Conservation (phyloP, 805 yeast genomes). For the Candida insectalens region DNA sequence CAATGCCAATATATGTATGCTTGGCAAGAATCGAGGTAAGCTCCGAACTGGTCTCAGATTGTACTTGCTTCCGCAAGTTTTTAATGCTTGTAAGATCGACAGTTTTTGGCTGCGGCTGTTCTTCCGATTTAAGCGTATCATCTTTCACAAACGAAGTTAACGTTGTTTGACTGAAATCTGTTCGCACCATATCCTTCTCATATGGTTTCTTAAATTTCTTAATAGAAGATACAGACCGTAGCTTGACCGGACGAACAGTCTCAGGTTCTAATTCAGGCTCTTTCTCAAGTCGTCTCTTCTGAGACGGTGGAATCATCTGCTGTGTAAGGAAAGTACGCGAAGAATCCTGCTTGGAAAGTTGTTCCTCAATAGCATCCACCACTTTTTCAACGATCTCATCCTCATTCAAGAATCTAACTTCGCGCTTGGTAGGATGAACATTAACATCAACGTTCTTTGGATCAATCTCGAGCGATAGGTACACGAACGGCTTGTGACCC, state of each 20-base stretch:
- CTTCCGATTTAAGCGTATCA: not conserved
- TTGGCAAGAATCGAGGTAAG: constrained; percentile 62
- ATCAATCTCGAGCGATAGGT: constrained; percentile 55
- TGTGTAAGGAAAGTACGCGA: constrained; percentile 65
- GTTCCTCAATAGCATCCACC: constrained; percentile 36
- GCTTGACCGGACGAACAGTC: constrained; percentile 4
- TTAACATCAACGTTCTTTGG: constrained; percentile 82
- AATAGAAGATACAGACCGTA: constrained; percentile 2
- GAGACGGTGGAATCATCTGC: constrained; percentile 30
- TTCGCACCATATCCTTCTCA: constrained; percentile 62
- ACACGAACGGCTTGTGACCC: constrained; percentile 69
- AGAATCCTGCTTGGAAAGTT: constrained; percentile 49
- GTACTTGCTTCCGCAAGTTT: constrained; percentile 43
- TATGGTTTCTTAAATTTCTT: constrained; percentile 23
- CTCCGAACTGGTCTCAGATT: constrained; percentile 33
- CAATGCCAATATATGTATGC: constrained; percentile 71
- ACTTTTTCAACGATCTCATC: constrained; percentile 71
- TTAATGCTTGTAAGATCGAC: constrained; percentile 51
- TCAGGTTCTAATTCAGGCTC: constrained; percentile 3
- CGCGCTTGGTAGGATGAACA: constrained; percentile 92
- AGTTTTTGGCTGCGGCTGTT: constrained; percentile 19
- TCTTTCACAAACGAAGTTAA: constrained; percentile 28
- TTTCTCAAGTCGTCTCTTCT: constrained; percentile 8
- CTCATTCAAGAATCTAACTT: constrained; percentile 77
- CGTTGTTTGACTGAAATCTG: constrained; percentile 57